These are phyloP conservation scores for Phytophthora fragariae DNA, from an alignment of 352 stramenopile species.

Conservation along the genomic window DNA sequence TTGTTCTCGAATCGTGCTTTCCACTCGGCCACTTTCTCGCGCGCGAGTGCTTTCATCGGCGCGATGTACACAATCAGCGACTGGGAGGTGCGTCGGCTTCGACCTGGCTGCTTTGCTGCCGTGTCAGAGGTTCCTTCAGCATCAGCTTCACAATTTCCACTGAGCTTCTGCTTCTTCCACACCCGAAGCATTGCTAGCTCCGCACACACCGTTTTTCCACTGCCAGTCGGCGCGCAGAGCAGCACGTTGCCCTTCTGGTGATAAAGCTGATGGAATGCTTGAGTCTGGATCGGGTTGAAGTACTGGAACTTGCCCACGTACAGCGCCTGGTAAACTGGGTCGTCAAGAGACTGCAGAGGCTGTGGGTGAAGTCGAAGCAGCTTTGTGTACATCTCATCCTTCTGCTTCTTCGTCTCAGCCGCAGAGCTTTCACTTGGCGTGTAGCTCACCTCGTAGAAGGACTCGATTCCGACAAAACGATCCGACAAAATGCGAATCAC, in stretches of 20 bases:
- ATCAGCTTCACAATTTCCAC: constrained; percentile 4
- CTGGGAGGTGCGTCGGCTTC: constrained; percentile 12
- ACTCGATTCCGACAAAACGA: constrained; percentile 96
- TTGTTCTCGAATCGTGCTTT: constrained; percentile 91
- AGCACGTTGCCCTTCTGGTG: constrained; percentile 96
- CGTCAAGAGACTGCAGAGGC: constrained; percentile 92
- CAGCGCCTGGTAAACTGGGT: constrained; percentile 92
- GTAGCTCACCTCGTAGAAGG: constrained; percentile 81
- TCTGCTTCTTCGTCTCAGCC: constrained; percentile 57
- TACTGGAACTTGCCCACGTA: constrained; percentile 91
- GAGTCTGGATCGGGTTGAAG: constrained; percentile 97
- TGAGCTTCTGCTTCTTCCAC: constrained; percentile 65
- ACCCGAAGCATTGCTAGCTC: constrained; percentile 98
- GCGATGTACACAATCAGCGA: constrained; percentile 97
- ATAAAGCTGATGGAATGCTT: constrained; percentile 98
- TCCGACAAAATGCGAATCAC: constrained; percentile 96
- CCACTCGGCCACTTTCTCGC: constrained; percentile 98
- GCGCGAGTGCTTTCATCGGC: constrained; percentile 96
- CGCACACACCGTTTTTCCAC: constrained; percentile 97
- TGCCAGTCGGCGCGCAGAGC: constrained; percentile 96
- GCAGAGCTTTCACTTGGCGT: constrained; percentile 44
- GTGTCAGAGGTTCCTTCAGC: background rate
- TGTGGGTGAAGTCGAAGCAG: constrained; percentile 96
- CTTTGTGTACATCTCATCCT: constrained; percentile 81
- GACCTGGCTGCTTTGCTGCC: constrained; percentile 1